Evolutionary conservation across 2,329 filamentous ascomycete species (phyloP), one percentile per base, ranked within the genome.

Genomic region (Colletotrichum liriopes): DNA sequence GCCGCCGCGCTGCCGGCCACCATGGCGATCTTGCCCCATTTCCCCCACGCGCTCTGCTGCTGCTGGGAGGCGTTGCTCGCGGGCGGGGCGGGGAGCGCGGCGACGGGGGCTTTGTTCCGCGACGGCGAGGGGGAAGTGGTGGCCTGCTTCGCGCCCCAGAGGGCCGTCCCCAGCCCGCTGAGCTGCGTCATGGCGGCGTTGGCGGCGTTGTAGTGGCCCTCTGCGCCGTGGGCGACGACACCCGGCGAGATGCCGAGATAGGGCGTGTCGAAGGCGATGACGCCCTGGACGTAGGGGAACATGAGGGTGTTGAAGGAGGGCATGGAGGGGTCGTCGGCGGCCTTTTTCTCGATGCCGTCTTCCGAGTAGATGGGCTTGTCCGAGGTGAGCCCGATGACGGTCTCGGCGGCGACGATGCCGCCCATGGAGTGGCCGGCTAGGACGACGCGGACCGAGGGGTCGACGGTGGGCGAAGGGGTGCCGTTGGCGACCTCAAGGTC

Each of bases 221-320:
- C 95, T 7, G 96, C 95, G 72, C 92, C 91, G 80, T 96, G 93
- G 5, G 94, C 93, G n/a, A 96, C 92, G 1, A 96, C 93, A 35
- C 93, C 93, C 0, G 94, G 93, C 29, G 92, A 90, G 75, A 95
- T 94, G 69, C 93, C 93, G 1, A 96, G 88, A 80, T 93, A 99
- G 1, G 96, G 96, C 0, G 96, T 99, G 83, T 98, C 96, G 80
- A 98, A 98, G 62, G 95, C 94, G 59, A 98, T 88, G 35, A 98
- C 90, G 75, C 93, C 96, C 82, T 96, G 93, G 75, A 98, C 91
- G 81, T 95, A 96, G 1, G 96, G 96, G 80, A 98, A 98, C 93
- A 98, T 96, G 80, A 97, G 90, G 41, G 84, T 82, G 77, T 89
- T 92, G 72, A 90, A 84, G 26, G 81, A 72, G 2, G 76, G 73